These are phyloP conservation scores for Fusarium praegraminearum DNA, from an alignment of 2,329 filamentous ascomycete species.

Conservation along the genomic window DNA sequence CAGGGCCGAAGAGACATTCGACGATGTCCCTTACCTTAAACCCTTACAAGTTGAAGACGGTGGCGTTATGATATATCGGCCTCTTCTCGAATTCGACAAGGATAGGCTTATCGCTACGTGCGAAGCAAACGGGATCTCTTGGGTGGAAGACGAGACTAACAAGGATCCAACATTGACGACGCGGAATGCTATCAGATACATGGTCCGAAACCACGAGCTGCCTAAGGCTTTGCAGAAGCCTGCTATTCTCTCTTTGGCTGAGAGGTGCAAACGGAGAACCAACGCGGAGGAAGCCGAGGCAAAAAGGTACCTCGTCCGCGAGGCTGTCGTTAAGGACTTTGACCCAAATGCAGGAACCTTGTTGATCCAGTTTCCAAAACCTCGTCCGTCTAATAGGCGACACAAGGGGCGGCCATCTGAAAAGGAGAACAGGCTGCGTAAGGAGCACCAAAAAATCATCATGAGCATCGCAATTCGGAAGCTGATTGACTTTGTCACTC, in stretches of 20 bases:
- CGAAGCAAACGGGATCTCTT: conserved; percentile 71
- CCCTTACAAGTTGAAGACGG: conserved; percentile 67
- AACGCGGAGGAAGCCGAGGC: conserved; percentile 64
- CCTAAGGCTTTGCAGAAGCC: conserved; percentile 77
- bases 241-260: conserved; percentile 71
- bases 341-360: conserved; percentile 62
- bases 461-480: conserved; percentile 62
- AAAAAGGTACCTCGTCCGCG: conserved; percentile 63
- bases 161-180: conserved; percentile 78
- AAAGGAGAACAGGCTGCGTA: conserved; percentile 46
- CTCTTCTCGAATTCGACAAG: conserved; percentile 78
- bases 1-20: conserved; percentile 28
- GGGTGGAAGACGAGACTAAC: conserved; percentile 91
- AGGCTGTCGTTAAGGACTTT: conserved; percentile 60
- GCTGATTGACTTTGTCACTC: conserved; percentile 64
- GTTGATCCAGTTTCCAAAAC: conserved; percentile 58
- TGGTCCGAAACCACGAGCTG: conserved; percentile 69
- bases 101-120: conserved; percentile 81
- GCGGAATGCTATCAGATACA: conserved; percentile 82
- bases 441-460: conserved; percentile 56
- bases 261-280: conserved; percentile 61
- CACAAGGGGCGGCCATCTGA: conserved; percentile 43
- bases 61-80: conserved; percentile 75
- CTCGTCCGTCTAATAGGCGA: conserved; percentile 19
- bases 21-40: conserved; percentile 50